A percentile compares a stretch with the other conserved stretches of the same genome.
phyloP scores from a whole-genome alignment of 371 early-diverging fungal genomes.

The Saksenaea oblongispora region DNA sequence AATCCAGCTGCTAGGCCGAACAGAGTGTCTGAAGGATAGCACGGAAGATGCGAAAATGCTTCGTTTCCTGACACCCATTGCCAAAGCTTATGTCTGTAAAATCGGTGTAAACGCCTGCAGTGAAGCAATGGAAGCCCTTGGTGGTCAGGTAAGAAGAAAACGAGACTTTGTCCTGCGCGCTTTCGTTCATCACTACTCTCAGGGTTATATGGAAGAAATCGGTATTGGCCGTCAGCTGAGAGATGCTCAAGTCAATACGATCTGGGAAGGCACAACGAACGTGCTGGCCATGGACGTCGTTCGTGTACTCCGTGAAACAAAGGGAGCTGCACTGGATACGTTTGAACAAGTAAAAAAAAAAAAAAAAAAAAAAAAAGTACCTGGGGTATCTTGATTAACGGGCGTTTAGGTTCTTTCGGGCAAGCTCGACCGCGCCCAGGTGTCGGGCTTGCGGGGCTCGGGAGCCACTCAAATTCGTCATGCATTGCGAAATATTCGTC shows the following conservation, averaged over 20 bases:
- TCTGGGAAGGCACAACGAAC: slow-evolving; percentile 76
- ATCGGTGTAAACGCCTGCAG: slow-evolving; percentile 46
- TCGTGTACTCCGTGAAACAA: slow-evolving; percentile 56
- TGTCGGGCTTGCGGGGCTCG: background rate
- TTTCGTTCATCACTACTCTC: too few relatives aligned
- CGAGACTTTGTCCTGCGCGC: too few relatives aligned
- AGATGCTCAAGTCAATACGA: slow-evolving; percentile 68
- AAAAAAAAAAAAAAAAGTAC: background rate
- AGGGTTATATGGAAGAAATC: slow-evolving; percentile 73
- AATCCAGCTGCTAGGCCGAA: slow-evolving; percentile 55
- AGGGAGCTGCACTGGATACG: slow-evolving; percentile 35
- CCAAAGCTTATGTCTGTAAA: slow-evolving; percentile 62
- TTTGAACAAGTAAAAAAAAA: slow-evolving; percentile 35
- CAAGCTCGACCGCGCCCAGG: slow-evolving; percentile 6
- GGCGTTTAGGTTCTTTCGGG: slow-evolving; percentile 8
- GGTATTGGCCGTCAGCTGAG: slow-evolving; percentile 61
- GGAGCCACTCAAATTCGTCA: slow-evolving; percentile 7
- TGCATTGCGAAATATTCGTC: slow-evolving; percentile 4
- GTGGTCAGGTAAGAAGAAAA: slow-evolving; percentile 65
- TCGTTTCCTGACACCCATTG: slow-evolving; percentile 66
- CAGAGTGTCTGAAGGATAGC: slow-evolving; percentile 29
- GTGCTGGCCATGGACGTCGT: slow-evolving; percentile 68
- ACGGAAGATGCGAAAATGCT: slow-evolving; percentile 45
- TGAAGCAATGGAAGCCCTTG: slow-evolving; percentile 68
- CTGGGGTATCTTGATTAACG: background rate